Evolutionary conservation across 805 yeast genomes (phyloP), one percentile per base, ranked within the genome.

Genomic region (Candida ipomoeae): DNA sequence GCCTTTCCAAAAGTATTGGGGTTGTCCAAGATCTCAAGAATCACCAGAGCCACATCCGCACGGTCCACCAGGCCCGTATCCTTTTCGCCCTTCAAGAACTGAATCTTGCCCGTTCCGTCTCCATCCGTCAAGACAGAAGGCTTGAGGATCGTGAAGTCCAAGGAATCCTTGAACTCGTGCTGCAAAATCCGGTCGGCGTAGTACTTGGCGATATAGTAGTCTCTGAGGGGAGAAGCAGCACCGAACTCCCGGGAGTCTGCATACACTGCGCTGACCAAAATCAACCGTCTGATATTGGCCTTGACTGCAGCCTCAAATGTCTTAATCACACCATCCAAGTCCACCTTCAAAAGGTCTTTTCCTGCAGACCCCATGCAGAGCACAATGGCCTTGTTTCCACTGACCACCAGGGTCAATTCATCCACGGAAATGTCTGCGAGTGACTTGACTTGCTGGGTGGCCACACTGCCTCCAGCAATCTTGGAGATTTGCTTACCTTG

Each of bases 281-380:
- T 57, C 53, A 75, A 77, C 53, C 85, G 69, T 45, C 69, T 62
- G 29, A 78, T 71, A 0, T 67, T 64, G 15, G 73, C 77, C 40
- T 58, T 52, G 40, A 74, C 74, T 7, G 81, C 69, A 0, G 84
- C 86, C 58, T 82, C 85, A 50, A 78, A 70, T 1, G 77, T 71
- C 59, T 80, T 79, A 32, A 80, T 79, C 7, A 83, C 82, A 3
- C 83, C 84, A 59, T 83, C 87, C 51, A 82, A 66, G 57, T 83
- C 88, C n/a, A 83, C 78, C 20, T 74, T 67, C 46, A 81, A 68
- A 6, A 75, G 56, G 14, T 79, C 78, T 41, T 75, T 76, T 2
- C 86, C 87, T 17, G 80, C 83, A 2, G 85, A 80, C 7, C 87
- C 87, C 0, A 85, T 87, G 37, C 78, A 66, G 68, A 82, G 80